Evolutionary conservation across 768 basidiomycete genomes (phyloP).

Genomic region (Termitomyces sp.): DNA sequence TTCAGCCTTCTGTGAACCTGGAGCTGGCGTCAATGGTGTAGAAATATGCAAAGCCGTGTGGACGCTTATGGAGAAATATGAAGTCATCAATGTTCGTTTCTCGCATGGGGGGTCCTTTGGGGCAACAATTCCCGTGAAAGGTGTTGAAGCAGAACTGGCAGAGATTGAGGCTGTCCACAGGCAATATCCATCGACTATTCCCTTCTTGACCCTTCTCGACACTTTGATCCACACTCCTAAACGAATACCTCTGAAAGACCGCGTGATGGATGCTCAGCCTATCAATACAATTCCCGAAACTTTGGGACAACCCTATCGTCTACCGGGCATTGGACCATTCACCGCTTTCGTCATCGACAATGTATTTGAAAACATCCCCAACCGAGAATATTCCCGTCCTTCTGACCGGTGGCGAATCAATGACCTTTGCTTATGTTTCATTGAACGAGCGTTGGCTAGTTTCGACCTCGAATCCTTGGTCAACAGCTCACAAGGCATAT

Average conservation of each 20-base stretch:
- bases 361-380: conserved; percentile 73
- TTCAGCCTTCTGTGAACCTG: conserved; percentile 78
- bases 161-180: conserved; percentile 76
- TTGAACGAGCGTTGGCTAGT: conserved; percentile 78
- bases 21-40: conserved; percentile 64
- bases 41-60: conserved; percentile 82
- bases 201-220: conserved; percentile 78
- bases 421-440: conserved; percentile 76
- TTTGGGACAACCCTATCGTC: conserved; percentile 74
- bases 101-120: conserved; percentile 32
- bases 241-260: conserved; percentile 55
- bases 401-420: conserved; percentile 85
- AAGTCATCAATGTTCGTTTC: conserved; percentile 73
- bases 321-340: conserved; percentile 79
- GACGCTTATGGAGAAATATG: conserved; percentile 77
- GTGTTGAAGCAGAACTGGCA: conserved; percentile 83
- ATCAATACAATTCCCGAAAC: conserved; percentile 74
- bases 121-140: conserved; percentile 52
- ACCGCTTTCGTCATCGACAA: conserved; percentile 85
- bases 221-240: conserved; percentile 83
- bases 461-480: conserved; percentile 77
- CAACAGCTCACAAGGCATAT: conserved; percentile 45
- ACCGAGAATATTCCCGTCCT: conserved; percentile 67
- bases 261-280: conserved; percentile 51
- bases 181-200: conserved; percentile 83